Base-by-base conservation (phyloP, 2,329 filamentous ascomycete species). In the Colletotrichum euphorbiae region DNA sequence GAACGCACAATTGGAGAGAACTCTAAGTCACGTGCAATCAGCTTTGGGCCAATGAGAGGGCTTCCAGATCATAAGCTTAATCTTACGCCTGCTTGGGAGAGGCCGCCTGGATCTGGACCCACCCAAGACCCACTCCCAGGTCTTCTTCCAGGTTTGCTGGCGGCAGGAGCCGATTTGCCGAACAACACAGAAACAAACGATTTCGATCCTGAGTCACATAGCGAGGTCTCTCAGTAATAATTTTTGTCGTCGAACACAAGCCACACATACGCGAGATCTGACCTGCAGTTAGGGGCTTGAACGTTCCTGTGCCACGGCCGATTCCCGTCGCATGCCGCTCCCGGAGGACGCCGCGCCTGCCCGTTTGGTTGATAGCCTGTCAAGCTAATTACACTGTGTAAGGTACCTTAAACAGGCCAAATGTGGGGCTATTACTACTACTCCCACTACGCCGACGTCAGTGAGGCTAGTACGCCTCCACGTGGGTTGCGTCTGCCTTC, bases 381-480 rank as follows among this genome's bases (percentile, higher is more conserved):
- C 38, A 11, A 56, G 52, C 36, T 56, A 28, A 3, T 4, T 24
- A 15, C 21, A 43, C 19, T 19, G 24, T 11, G 28, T 28, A n/a
- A n/a, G n/a, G n/a, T n/a, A n/a, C n/a, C n/a, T n/a, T n/a, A 28
- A 50, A 17, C 17, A 13, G 6, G 12, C 15, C 31, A 21, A 15
- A 62, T 57, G 58, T 19, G 64, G 58, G 48, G 33, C 59, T 8
- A 11, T 7, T 24, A 15, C 54, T 17, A 12, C 19, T 48, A 38
- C 59, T n/a, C 11, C n/a, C 15, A 38, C 40, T 38, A 62, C 48
- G 40, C 21, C 65, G 51, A 68, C 65, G 65, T 68, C 54, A 65
- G 61, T 65, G 65, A 68, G 62, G 65, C 61, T 43, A 48, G 33
- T 36, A 63, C 51, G 51, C 59, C 51, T 56, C 58, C 64, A 67